A percentile compares a stretch with the other conserved stretches of the same genome.
phyloP scores from a whole-genome alignment of 2,329 filamentous ascomycete genomes.

The Neofusicoccum cordaticola region DNA sequence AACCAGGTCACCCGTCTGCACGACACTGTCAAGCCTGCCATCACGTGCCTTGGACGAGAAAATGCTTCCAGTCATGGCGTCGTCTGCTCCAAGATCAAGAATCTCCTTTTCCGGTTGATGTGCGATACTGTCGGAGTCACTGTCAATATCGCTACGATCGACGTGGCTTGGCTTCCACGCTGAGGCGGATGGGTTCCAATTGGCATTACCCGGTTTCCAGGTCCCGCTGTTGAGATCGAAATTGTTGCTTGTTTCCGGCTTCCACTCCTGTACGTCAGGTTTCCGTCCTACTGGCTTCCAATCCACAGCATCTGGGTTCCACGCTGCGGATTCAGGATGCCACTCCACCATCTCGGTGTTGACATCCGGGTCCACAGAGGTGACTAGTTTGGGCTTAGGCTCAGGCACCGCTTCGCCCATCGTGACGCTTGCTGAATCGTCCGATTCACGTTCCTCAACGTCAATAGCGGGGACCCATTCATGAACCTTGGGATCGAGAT shows the following conservation, averaged over 20 bases:
- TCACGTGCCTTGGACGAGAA: not conserved
- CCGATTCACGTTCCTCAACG: not conserved
- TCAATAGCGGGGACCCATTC: slow-evolving; percentile 24
- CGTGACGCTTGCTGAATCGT: not conserved
- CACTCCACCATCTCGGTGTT: not conserved
- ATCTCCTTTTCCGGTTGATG: slow-evolving; percentile 4
- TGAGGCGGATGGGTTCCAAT: not conserved
- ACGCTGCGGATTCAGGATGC: not conserved
- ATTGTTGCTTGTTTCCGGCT: not conserved
- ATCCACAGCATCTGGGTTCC: not conserved
- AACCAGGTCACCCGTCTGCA: not conserved
- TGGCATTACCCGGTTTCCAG: not conserved
- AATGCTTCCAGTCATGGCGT: not conserved
- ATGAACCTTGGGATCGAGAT: slow-evolving; percentile 22
- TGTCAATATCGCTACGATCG: not conserved
- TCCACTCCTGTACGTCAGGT: not conserved
- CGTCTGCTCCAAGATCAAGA: not conserved
- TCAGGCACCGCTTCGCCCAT: not conserved
- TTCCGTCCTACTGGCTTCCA: not conserved
- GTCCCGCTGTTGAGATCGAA: not conserved
- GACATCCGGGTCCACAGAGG: not conserved
- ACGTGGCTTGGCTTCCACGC: not conserved
- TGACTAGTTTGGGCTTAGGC: not conserved
- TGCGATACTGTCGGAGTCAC: not conserved
- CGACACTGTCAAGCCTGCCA: not conserved